Evolutionary conservation across 257 asterid species (phyloP).

Genomic region (Craterostigma plantagineum): DNA sequence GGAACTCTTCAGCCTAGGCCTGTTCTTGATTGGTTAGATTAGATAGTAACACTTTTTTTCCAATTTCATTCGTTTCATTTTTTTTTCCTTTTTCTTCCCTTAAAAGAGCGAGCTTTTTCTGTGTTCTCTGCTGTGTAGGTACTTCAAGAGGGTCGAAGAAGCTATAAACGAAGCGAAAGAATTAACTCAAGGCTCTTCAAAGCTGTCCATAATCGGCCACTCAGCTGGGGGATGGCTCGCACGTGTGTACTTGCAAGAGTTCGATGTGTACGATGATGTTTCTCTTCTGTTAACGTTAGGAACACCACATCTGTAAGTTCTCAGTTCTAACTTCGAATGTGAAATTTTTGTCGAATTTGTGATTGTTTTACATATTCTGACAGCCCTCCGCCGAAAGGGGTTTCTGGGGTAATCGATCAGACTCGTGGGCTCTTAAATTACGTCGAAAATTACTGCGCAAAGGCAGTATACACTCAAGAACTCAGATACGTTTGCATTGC

Average conservation of each 20-base stretch:
- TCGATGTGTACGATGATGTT: conserved; percentile 40
- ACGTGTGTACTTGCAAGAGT: conserved; percentile 78
- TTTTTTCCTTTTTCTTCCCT: not conserved
- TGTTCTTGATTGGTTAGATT: conserved; percentile 71
- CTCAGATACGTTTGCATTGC: conserved; percentile 83
- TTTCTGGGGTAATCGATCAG: conserved; percentile 87
- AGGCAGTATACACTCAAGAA: conserved; percentile 67
- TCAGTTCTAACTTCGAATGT: too few relatives aligned
- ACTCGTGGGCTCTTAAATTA: conserved; percentile 87
- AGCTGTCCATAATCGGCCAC: conserved; percentile 69
- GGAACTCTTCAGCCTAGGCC: conserved; percentile 89
- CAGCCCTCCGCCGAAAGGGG: conserved; percentile 79
- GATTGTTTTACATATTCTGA: conserved; percentile 7
- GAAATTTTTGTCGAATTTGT: not conserved
- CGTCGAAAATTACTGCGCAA: conserved; percentile 60
- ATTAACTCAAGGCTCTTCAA: conserved; percentile 47
- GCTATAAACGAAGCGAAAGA: conserved; percentile 69
- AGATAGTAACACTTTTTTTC: too few relatives aligned
- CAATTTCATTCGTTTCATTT: not conserved
- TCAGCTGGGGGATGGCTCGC: conserved; percentile 99
- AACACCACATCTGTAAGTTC: conserved; percentile 74
- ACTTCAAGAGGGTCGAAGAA: conserved; percentile 54
- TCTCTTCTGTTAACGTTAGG: conserved; percentile 74
- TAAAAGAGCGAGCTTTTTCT: not conserved
- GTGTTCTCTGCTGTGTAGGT: conserved; percentile 28